phyloP scores from a whole-genome alignment of 78 protist genomes.

The Dictyostelium capitatum region DNA sequence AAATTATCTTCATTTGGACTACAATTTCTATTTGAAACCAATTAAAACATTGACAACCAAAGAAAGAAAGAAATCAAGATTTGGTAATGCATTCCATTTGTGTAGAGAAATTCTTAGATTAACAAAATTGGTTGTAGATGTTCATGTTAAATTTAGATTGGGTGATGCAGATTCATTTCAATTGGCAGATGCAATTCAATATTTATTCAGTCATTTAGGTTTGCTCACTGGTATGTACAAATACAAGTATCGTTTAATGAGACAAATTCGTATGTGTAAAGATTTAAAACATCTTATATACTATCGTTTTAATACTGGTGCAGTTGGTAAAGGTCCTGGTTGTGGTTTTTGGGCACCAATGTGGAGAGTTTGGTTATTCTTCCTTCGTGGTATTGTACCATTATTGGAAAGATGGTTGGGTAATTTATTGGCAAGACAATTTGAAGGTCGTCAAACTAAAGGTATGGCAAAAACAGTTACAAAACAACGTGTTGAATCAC shows the following conservation, averaged over 20 bases:
- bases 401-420: conserved; percentile 99
- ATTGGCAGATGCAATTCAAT: conserved; percentile 98
- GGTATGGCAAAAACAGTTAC: conserved; percentile 98
- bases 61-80: conserved; percentile 99
- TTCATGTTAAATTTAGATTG: conserved; percentile 99
- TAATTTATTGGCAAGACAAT: conserved; percentile 99
- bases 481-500: conserved; percentile 99
- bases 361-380: conserved; percentile 99
- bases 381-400: conserved; percentile 99
- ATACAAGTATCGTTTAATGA: conserved; percentile 99
- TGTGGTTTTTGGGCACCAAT: conserved; percentile 99
- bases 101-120: conserved; percentile 98
- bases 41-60: conserved; percentile 99
- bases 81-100: conserved; percentile 99
- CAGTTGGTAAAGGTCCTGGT: conserved; percentile 99
- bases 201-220: conserved; percentile 98
- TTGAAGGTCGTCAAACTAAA: conserved; percentile 98
- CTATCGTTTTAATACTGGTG: conserved; percentile 99
- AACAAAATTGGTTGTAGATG: conserved; percentile 99
- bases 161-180: conserved; percentile 97
- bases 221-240: conserved; percentile 99
- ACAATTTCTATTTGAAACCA: conserved; percentile 99
- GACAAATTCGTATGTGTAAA: conserved; percentile 97
- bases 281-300: conserved; percentile 99
- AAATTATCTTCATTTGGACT: conserved; percentile 99